Evolutionary conservation across 2,329 filamentous ascomycete species (phyloP), one percentile per base, ranked within the genome.

Genomic region (Aspergillus sp.): DNA sequence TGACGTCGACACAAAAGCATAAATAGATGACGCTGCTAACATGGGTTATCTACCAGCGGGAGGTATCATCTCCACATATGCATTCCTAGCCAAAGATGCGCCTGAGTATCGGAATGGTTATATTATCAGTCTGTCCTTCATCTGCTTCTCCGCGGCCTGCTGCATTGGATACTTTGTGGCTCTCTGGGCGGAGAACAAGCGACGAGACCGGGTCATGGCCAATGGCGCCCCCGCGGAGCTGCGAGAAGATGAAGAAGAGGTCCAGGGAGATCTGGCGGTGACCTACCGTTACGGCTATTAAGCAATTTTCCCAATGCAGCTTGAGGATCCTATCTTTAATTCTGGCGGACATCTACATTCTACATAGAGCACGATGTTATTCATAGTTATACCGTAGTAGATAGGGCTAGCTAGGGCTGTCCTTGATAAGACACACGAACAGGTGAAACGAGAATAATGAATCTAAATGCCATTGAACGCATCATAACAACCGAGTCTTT

Each of bases 51-150:
- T 30, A 30, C 15, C 53, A 75, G 86, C 92, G 39, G 90, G 90
- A 44, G 90, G 90, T 25, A 92, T 93, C 69, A 88, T 93, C 62
- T 84, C 90, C 11, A 91, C 90, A 0, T 92, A 87, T 75, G 80
- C 85, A 1, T 92, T 91, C 73, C 70, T 90, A 17, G 71, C 77
- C 23, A 83, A 80, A 55, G 91, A 96, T 71, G 84, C 84, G 4
- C 91, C 90, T 0, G 70, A 75, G 21, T 96, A 89, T 75, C 84
- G 80, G 6, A 86, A 83, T 0, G 93, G 92, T 0, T 96, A 95
- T 76, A 84, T 83, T 57, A 92, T 96, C 64, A 89, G 87, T 70
- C 82, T 96, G 5, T 86, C 82, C 0, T 96, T 96, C 69, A 84
- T 88, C 8, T 83, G 85, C 54, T 72, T 96, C 30, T 89, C 87